These are phyloP conservation scores for Wallacemonas sp. DNA, from an alignment of 208 protist species.

Conservation along the genomic window DNA sequence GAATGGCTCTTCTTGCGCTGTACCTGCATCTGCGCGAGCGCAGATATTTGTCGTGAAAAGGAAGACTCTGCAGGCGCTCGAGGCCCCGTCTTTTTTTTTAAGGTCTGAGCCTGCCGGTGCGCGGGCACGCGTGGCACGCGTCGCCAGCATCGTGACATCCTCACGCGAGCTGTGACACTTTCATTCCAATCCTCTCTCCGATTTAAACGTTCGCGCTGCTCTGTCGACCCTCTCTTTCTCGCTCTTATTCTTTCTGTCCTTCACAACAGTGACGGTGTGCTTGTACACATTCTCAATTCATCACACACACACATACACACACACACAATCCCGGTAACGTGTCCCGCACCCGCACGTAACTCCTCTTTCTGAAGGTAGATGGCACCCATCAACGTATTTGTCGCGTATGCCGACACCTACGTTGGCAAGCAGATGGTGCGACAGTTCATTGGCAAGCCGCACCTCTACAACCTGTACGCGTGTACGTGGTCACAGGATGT, in stretches of 20 bases:
- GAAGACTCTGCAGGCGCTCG: too few relatives aligned
- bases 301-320: not conserved
- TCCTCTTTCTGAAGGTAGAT: too few relatives aligned
- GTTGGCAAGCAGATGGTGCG: slow-evolving; percentile 55
- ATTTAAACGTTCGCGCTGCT: not conserved
- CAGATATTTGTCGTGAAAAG: too few relatives aligned
- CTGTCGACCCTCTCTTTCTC: not conserved
- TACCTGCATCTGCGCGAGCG: too few relatives aligned
- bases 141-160: too few relatives aligned
- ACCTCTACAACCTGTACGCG: slow-evolving; percentile 59
- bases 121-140: too few relatives aligned
- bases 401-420: slow-evolving; percentile 84
- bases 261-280: not conserved
- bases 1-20: too few relatives aligned
- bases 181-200: too few relatives aligned
- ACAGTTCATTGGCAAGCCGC: slow-evolving; percentile 51
- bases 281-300: not conserved
- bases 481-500: slow-evolving; percentile 69
- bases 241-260: not conserved
- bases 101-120: too few relatives aligned
- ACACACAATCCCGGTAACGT: not conserved
- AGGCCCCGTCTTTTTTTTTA: too few relatives aligned
- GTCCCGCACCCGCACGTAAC: too few relatives aligned
- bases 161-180: too few relatives aligned
- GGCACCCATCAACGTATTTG: slow-evolving; percentile 46